Conservation (phyloP, 352 stramenopile species). For the Pythium sukuiense region DNA sequence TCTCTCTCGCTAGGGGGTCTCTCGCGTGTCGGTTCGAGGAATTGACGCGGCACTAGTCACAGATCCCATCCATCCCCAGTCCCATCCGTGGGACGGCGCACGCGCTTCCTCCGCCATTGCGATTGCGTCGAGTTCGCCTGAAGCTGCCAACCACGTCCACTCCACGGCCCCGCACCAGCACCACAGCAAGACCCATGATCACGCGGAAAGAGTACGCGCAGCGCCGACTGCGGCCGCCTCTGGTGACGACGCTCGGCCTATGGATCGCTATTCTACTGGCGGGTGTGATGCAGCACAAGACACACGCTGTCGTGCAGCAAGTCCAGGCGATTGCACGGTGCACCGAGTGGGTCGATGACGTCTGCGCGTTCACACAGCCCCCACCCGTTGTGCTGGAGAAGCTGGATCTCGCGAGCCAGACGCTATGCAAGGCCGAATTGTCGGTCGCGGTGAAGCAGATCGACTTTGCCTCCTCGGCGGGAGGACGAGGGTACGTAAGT, state of each 20-base stretch:
- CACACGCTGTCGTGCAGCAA: constrained; percentile 49
- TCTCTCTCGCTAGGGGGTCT: background rate
- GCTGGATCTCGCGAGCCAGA: constrained; percentile 56
- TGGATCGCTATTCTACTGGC: background rate
- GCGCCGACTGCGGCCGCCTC: constrained; percentile 11
- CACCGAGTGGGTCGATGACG: constrained; percentile 45
- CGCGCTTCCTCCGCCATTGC: background rate
- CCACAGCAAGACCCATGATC: constrained; percentile 10
- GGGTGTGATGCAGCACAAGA: background rate
- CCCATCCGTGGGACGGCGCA: too few relatives aligned
- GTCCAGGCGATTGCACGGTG: constrained; percentile 63
- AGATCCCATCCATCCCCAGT: background rate
- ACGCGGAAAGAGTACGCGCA: constrained; percentile 25
- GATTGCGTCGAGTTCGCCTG: background rate
- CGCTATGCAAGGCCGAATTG: constrained; percentile 80
- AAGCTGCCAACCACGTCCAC: background rate
- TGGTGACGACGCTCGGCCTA: background rate
- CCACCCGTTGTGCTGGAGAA: constrained; percentile 46
- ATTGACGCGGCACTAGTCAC: constrained; percentile 2
- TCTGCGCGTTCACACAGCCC: constrained; percentile 52
- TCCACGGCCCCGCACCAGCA: background rate
- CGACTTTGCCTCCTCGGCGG: constrained; percentile 60
- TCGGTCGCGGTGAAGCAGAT: constrained; percentile 83
- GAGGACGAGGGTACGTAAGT: constrained; percentile 53
- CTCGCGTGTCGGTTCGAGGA: background rate